Evolutionary conservation across 2,329 filamentous ascomycete genomes (phyloP).

Genomic region (Dothistroma pini): DNA sequence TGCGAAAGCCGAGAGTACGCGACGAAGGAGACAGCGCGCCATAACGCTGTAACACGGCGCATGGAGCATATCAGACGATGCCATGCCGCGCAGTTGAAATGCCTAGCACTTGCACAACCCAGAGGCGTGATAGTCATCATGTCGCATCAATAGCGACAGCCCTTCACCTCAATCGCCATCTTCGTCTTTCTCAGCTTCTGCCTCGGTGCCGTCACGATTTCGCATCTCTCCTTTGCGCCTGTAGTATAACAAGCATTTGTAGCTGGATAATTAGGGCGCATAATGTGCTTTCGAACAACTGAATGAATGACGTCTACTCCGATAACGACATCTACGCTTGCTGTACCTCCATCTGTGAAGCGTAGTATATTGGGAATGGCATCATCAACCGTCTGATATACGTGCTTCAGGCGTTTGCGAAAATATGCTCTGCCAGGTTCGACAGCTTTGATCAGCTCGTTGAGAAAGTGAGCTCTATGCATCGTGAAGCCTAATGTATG

Average conservation of each 20-base stretch:
- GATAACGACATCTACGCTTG: conserved; percentile 48
- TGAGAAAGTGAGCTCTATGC: conserved; percentile 41
- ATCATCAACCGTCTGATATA: conserved; percentile 6
- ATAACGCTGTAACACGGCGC: too few species aligned
- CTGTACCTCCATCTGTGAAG: conserved; percentile 45
- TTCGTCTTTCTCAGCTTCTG: too few species aligned
- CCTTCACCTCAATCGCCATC: too few species aligned
- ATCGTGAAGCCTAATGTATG: conserved; percentile 11
- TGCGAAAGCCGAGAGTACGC: too few species aligned
- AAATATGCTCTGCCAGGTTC: conserved; percentile 33
- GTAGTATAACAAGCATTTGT: conserved; percentile 50
- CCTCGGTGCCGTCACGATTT: too few species aligned
- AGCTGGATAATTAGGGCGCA: conserved; percentile 47
- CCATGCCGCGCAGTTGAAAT: too few species aligned
- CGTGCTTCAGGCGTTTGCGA: conserved; percentile 28
- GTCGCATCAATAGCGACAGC: too few species aligned
- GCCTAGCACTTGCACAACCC: too few species aligned
- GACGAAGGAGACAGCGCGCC: too few species aligned
- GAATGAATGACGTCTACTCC: conserved; percentile 64
- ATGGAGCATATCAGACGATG: too few species aligned
- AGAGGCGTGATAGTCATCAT: too few species aligned
- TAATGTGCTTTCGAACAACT: conserved; percentile 49
- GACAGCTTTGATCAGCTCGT: conserved; percentile 39
- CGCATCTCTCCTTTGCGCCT: too few species aligned
- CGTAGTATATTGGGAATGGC: conserved; percentile 32